Evolutionary conservation across 2,329 filamentous ascomycete genomes (phyloP).

Genomic region (Colletotrichum endophyticum): DNA sequence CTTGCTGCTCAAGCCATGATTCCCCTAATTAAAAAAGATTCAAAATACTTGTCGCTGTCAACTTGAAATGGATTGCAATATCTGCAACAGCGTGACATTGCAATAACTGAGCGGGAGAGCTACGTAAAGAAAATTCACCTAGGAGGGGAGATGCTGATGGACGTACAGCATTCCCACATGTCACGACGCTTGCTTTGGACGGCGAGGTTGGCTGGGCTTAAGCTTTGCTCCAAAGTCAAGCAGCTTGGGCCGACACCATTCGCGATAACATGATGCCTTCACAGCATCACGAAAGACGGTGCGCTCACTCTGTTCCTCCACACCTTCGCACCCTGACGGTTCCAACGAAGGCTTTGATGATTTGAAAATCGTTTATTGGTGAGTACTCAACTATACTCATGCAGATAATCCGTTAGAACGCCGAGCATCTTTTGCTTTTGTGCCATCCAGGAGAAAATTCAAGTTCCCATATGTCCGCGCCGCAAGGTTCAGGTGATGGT

Average conservation of each 20-base stretch:
- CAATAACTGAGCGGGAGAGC: neutral
- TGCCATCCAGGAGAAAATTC: neutral
- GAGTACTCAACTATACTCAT: neutral
- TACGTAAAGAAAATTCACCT: too few species aligned
- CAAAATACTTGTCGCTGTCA: neutral
- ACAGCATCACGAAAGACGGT: neutral
- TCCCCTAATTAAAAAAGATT: neutral
- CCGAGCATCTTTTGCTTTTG: neutral
- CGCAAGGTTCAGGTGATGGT: constrained; percentile 12
- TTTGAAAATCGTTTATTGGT: constrained; percentile 17
- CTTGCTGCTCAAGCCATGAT: constrained; percentile 1
- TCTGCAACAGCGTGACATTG: neutral
- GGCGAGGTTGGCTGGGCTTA: neutral
- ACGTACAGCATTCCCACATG: neutral
- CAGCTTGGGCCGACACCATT: neutral
- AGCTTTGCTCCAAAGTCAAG: too few species aligned
- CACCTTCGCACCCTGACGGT: constrained; percentile 20
- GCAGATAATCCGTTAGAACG: constrained; percentile 4
- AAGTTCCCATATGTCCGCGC: constrained; percentile 18
- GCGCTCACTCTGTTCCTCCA: constrained; percentile 5
- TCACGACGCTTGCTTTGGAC: neutral
- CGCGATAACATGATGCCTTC: neutral
- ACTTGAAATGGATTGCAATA: neutral
- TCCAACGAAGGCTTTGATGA: constrained; percentile 20
- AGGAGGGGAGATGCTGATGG: neutral